These are phyloP conservation scores for Penstemon davidsonii DNA, from an alignment of 257 asterid species.

Conservation along the genomic window DNA sequence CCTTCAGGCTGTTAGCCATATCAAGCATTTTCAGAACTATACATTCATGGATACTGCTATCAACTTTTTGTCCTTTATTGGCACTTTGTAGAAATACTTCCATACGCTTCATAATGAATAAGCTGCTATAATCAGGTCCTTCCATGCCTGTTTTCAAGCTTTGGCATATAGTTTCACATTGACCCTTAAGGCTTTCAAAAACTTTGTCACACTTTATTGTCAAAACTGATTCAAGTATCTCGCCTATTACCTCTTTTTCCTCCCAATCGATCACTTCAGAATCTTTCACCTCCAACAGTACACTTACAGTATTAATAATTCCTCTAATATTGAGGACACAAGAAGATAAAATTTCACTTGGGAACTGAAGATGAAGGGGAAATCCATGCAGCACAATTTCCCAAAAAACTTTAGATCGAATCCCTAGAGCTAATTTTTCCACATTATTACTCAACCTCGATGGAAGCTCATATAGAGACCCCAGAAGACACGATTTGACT, in stretches of 20 bases:
- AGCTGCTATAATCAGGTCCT: slow-evolving; percentile 65
- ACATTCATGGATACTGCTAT: slow-evolving; percentile 63
- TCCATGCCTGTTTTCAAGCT: slow-evolving; percentile 58
- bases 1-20: slow-evolving; percentile 57
- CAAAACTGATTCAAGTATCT: slow-evolving; percentile 70
- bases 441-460: slow-evolving; percentile 45
- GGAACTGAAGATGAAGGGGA: slow-evolving; percentile 58
- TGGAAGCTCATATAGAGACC: slow-evolving; percentile 60
- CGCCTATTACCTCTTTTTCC: slow-evolving; percentile 53
- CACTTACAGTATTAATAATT: slow-evolving; percentile 55
- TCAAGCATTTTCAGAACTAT: slow-evolving; percentile 66
- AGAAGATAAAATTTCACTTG: slow-evolving; percentile 68
- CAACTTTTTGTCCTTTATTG: slow-evolving; percentile 42
- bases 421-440: slow-evolving; percentile 60
- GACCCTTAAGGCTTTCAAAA: slow-evolving; percentile 61
- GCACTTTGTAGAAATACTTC: slow-evolving; percentile 61
- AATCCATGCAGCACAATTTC: slow-evolving; percentile 79
- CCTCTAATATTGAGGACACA: slow-evolving; percentile 71
- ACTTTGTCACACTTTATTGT: slow-evolving; percentile 75
- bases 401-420: slow-evolving; percentile 69
- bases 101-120: slow-evolving; percentile 73
- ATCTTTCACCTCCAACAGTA: slow-evolving; percentile 57
- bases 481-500: slow-evolving; percentile 45
- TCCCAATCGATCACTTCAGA: slow-evolving; percentile 44
- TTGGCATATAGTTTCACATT: slow-evolving; percentile 62